A percentile compares a stretch with the other conserved stretches of the same genome.
Evolutionary conservation across 2,329 filamentous ascomycete species (phyloP).

Genomic region (Sclerotinia sclerotiorum): DNA sequence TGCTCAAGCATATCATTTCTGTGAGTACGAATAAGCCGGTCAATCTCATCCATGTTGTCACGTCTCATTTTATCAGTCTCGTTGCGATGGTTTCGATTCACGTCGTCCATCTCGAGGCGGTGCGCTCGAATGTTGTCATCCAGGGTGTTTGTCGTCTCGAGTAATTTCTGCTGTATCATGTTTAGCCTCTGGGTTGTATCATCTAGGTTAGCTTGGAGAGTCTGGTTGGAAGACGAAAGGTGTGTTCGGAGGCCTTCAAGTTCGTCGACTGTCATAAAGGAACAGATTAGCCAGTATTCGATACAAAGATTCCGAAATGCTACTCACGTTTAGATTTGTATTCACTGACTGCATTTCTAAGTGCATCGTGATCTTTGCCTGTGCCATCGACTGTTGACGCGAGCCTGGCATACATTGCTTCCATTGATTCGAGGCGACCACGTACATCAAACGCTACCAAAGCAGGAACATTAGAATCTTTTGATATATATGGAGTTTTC

Average conservation of each 20-base stretch:
- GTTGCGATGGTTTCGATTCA: conserved; percentile 53
- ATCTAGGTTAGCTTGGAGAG: conserved; percentile 68
- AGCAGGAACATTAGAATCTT: conserved; percentile 67
- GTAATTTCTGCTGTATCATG: conserved; percentile 45
- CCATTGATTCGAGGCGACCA: conserved; percentile 72
- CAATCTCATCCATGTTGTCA: conserved; percentile 53
- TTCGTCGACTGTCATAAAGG: conserved; percentile 42
- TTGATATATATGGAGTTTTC: conserved; percentile 61
- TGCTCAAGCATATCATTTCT: conserved; percentile 67
- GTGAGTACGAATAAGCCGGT: conserved; percentile 60
- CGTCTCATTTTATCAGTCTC: conserved; percentile 56
- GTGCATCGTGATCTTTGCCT: conserved; percentile 63
- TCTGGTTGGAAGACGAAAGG: conserved; percentile 46
- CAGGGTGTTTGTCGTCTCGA: conserved; percentile 49
- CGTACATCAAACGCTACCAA: conserved; percentile 78
- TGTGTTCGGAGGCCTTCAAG: conserved; percentile 48
- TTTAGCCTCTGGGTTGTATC: conserved; percentile 48
- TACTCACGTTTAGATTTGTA: conserved; percentile 61
- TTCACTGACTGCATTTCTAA: conserved; percentile 72
- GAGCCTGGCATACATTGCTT: conserved; percentile 69
- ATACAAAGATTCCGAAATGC: neutral
- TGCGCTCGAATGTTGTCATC: conserved; percentile 50
- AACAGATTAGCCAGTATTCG: conserved; percentile 23
- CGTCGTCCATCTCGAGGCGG: conserved; percentile 56
- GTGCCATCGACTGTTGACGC: conserved; percentile 71